Percentiles rank a stretch among this genome's conserved stretches.
Conservation (phyloP, 1,284 basidiomycete genomes). For the Sporisorium iseilematis-ciliati region DNA sequence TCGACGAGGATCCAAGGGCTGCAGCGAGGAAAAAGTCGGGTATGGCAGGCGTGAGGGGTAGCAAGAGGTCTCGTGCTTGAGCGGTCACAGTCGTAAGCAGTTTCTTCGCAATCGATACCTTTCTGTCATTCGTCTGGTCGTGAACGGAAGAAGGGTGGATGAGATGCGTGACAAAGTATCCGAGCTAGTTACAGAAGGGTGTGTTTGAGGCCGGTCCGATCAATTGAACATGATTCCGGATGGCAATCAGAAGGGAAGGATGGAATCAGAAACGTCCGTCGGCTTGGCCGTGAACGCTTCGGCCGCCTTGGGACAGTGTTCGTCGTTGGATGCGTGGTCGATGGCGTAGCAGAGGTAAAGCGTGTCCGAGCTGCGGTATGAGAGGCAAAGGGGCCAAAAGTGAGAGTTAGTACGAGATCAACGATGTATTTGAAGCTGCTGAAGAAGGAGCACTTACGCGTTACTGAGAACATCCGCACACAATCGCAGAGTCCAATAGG, state of each 20-base stretch:
- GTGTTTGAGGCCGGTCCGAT: not conserved
- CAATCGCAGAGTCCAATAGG: slow-evolving; percentile 83
- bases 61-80: slow-evolving; percentile 42
- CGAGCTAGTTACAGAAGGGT: not conserved
- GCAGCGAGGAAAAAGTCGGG: slow-evolving; percentile 29
- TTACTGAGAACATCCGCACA: slow-evolving; percentile 85
- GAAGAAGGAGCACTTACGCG: slow-evolving; percentile 71
- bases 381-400: not conserved
- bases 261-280: slow-evolving; percentile 31
- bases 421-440: not conserved
- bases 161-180: not conserved
- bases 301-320: slow-evolving; percentile 45
- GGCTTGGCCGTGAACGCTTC: slow-evolving; percentile 42
- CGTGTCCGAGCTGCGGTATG: slow-evolving; percentile 74
- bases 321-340: slow-evolving; percentile 76
- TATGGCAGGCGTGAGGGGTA: slow-evolving; percentile 24
- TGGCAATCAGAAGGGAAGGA: slow-evolving; percentile 36
- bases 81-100: not conserved
- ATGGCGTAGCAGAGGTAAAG: slow-evolving; percentile 90
- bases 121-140: not conserved
- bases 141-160: not conserved
- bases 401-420: not conserved
- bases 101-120: not conserved
- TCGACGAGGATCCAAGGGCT: slow-evolving; percentile 23
- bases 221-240: not conserved